Conservation (phyloP, 306 rosid genomes). For the Benincasa hispida region DNA sequence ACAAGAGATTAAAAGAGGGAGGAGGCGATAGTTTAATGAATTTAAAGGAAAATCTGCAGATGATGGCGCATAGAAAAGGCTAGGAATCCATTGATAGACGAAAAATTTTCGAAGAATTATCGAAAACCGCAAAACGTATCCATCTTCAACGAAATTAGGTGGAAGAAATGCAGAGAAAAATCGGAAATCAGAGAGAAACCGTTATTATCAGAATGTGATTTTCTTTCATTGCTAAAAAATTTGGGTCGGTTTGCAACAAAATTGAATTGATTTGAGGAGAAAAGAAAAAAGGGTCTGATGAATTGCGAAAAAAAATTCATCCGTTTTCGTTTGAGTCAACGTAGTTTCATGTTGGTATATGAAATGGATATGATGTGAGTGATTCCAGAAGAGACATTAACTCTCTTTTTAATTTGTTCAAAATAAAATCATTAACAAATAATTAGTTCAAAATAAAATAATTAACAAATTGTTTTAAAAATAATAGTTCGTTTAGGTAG, state of each 20-base stretch:
- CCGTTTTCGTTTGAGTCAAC: background rate
- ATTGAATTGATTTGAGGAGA: background rate
- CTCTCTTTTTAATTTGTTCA: no score
- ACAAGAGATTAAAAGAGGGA: background rate
- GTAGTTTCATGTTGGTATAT: background rate
- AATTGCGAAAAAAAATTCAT: background rate
- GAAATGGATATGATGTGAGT: background rate
- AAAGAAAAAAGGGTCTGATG: background rate
- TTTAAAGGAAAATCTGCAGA: background rate
- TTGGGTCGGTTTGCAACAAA: background rate
- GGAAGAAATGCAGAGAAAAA: background rate
- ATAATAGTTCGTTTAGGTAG: background rate
- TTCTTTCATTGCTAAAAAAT: background rate
- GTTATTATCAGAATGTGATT: background rate
- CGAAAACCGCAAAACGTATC: background rate
- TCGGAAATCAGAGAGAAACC: background rate
- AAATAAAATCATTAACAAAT: background rate
- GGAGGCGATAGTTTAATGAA: background rate
- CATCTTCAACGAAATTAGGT: background rate
- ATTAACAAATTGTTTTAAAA: background rate
- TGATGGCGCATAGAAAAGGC: background rate
- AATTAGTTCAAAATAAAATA: background rate
- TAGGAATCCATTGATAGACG: background rate
- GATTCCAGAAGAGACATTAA: background rate
- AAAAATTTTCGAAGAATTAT: background rate